phyloP scores from a whole-genome alignment of 495 filamentous ascomycete species.

The Apodospora peruviana region DNA sequence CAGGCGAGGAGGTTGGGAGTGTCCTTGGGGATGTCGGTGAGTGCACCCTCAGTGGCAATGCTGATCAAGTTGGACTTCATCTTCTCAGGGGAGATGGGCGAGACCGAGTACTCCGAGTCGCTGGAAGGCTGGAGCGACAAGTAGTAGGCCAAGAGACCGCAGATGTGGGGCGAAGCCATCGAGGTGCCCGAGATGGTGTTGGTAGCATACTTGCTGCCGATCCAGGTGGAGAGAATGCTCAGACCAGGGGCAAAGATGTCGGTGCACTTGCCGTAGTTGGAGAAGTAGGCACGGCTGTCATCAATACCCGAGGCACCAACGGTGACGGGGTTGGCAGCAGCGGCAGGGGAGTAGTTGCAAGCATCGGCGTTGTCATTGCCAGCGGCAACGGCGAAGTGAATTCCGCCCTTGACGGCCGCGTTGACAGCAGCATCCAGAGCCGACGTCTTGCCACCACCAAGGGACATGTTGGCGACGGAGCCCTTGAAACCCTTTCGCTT shows the following conservation, averaged over 20 bases:
- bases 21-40: slow-evolving; percentile 77
- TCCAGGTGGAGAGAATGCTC: slow-evolving; percentile 97
- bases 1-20: slow-evolving; percentile 89
- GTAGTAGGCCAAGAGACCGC: slow-evolving; percentile 94
- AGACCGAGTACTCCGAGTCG: slow-evolving; percentile 86
- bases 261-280: slow-evolving; percentile 99
- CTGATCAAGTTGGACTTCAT: slow-evolving; percentile 83
- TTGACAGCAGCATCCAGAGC: slow-evolving; percentile 91
- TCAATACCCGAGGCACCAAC: slow-evolving; percentile 90
- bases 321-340: slow-evolving; percentile 87
- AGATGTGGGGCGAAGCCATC: slow-evolving; percentile 97
- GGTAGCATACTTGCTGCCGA: slow-evolving; percentile 83
- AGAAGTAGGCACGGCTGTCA: slow-evolving; percentile 99
- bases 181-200: slow-evolving; percentile 99
- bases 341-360: slow-evolving; percentile 98
- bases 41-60: slow-evolving; percentile 73
- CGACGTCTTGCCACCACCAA: slow-evolving; percentile 91
- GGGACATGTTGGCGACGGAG: slow-evolving; percentile 97
- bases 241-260: slow-evolving; percentile 98
- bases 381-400: slow-evolving; percentile 97
- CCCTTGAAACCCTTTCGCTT: slow-evolving; percentile 97
- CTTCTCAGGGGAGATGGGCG: slow-evolving; percentile 85
- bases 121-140: slow-evolving; percentile 87
- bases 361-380: slow-evolving; percentile 98
- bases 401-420: slow-evolving; percentile 79